Base-by-base conservation (phyloP, 2,329 filamentous ascomycete genomes). In the Cercospora sp. region DNA sequence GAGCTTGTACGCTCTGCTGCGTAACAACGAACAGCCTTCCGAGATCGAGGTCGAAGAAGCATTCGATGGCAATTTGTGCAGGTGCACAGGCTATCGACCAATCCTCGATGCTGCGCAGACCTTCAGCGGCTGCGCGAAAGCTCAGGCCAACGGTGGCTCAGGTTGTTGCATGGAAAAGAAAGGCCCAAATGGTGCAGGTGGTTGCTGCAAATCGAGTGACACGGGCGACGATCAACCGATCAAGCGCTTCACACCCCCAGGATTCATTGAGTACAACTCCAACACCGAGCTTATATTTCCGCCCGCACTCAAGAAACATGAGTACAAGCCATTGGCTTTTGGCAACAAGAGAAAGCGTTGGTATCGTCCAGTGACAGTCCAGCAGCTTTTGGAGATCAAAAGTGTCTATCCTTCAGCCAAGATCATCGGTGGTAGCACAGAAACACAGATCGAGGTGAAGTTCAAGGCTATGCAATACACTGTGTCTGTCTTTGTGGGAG, bases 361-460 rank as follows among this genome's bases (percentile, higher is more conserved):
- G 95, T 96, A 93, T 78, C 87, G 95, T 16, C 95, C 95, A 0
- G 90, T 93, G 34, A 97, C 92, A 0, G 78, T 98, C 16, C 85
- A 92, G 45, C 94, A 99, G 77, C 84, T 99, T 16, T 85, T 98
- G 16, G 91, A 97, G 77, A 97, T 99, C 81, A 98, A 98, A 83
- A 89, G 85, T 74, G 89, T 87, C 0, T 90, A 93, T 73, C 94
- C 94, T 0, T 88, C 90, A 28, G 93, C 94, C 4, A 99, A 98
- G 80, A 89, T 99, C 69, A 97, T 99, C 69, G 94, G 93, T 61
- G 95, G 95, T 69, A 97, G 93, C 78, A 97, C 94, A 2, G 95
- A 99, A 80, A 98, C 94, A 0, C 95, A 98, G 80, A 98, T 99
- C 69, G 95, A 99, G 81, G 91, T 96, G 82, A 97, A 97, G 81